Base-by-base conservation (phyloP, 176 grass and related monocot species). In the Oryza meyeriana region DNA sequence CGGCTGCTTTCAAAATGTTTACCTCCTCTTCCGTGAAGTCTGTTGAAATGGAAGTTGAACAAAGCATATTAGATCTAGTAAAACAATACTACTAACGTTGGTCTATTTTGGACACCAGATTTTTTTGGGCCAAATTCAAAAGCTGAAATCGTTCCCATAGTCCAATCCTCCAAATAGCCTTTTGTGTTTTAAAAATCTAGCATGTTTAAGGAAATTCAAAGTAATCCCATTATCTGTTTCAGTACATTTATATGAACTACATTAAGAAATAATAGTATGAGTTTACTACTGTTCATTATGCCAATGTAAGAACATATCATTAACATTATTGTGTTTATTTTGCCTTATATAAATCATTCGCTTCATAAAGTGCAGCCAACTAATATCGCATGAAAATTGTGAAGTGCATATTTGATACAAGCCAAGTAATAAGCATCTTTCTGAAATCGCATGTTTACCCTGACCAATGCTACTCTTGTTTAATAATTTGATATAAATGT, bases 21-120 rank as follows among this genome's bases (percentile, higher is more conserved):
- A 98, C 80, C 85, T 98, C 95, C 45, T 95, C 87, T 36, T 84
- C 82, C 12, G 95, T 95, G 84, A 98, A 98, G 44, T 98, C 95
- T 98, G 87, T 24, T 12, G 42, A 62, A 65, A 66, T 44, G 59
- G 59, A 76, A 40, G 88, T 34, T 64, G 17, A 29, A 34, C 4
- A 58, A 40, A 41, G 4, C 24, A 72, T 58, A 42, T 73, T 73
- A 55, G 34, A 58, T 83, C 13, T 33, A 73, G 6, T 0, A 16
- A 13, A 25, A 55, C 40, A 57, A 33, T 32, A 39, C 6, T 65
- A 66, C 52, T 36, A 64, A 14, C 32, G 58, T 17, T 10, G 16
- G 26, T 24, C 22, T 13, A 18, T 52, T 44, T 50, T 10, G 1
- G 14, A 27, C 14, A 52, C 18, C 4, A 75, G 30, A 35, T 63